Evolutionary conservation across 2,329 filamentous ascomycete species (phyloP), one percentile per base, ranked within the genome.

Genomic region (Calonectria montana): DNA sequence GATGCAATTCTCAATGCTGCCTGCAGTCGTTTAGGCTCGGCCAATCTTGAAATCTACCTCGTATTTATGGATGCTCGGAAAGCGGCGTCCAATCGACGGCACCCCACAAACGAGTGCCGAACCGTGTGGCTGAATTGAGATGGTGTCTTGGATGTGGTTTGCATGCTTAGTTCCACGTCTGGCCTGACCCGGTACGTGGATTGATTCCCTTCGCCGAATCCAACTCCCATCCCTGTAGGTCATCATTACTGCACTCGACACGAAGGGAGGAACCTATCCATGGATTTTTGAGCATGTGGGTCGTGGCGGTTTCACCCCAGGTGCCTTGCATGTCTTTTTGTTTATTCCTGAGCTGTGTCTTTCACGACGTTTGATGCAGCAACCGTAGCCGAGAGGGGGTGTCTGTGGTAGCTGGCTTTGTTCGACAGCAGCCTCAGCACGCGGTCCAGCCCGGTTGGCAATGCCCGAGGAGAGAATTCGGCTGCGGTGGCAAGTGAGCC

Each of bases 371-470:
- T 75, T 71, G 67, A 73, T 72, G 61, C 69, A 78, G 75, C 73
- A 79, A 75, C 69, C 75, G 69, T 77, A 79, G 73, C 77, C 77
- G 77, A 79, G 68, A 67, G 65, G 71, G 41, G 59, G 74, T 41
- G 57, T 39, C 15, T 64, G 65, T 57, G 74, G 73, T 75, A 71
- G 55, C 37, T 57, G 15, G 64, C 61, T 39, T 73, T 70, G 61
- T 67, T 76, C 62, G 41, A 70, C 61, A 29, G 69, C 63, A 45
- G 68, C 48, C 61, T 70, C 67, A 65, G 48, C 50, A 63, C 70
- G 65, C 65, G 59, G 66, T 62, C 67, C 74, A 65, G 67, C 43
- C 78, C 73, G 15, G 66, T 69, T 67, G 41, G 73, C 67, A 77
- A 69, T 76, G 71, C 62, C 74, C 69, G 68, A 62, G 66, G 25